These are phyloP conservation scores for Saccharomycopsis oosterbeekiorum DNA, from an alignment of 805 yeast species.

Conservation along the genomic window DNA sequence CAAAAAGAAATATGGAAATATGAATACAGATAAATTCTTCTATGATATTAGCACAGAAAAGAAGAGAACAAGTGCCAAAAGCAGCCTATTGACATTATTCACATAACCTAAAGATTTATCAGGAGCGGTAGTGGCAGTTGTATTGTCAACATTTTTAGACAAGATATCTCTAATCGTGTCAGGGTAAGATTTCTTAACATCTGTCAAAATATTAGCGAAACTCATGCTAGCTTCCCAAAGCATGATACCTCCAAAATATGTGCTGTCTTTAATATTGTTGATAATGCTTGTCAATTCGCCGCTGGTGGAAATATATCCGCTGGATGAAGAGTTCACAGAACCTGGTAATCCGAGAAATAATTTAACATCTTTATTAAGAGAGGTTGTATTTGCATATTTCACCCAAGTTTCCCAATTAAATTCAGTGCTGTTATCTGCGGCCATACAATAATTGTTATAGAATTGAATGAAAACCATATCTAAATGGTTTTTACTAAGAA, in stretches of 20 bases:
- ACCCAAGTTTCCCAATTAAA: slow-evolving; percentile 74
- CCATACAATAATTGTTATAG: slow-evolving; percentile 74
- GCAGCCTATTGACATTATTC: background rate
- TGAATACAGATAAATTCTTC: background rate
- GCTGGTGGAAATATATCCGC: slow-evolving; percentile 45
- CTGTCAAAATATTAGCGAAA: slow-evolving; percentile 12
- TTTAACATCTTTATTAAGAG: slow-evolving; percentile 62
- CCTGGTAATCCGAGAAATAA: slow-evolving; percentile 73
- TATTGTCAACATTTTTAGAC: slow-evolving; percentile 1
- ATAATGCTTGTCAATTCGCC: slow-evolving; percentile 13
- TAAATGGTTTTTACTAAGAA: slow-evolving; percentile 46
- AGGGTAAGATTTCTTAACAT: slow-evolving; percentile 8
- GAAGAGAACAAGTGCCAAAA: background rate
- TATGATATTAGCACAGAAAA: background rate
- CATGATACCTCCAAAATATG: slow-evolving; percentile 16
- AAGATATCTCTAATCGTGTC: slow-evolving; percentile 11
- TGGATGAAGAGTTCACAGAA: slow-evolving; percentile 43
- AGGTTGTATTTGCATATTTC: slow-evolving; percentile 42
- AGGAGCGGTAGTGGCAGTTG: background rate
- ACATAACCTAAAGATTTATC: background rate
- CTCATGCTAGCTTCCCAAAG: slow-evolving; percentile 18
- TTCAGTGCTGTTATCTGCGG: slow-evolving; percentile 34
- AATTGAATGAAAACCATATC: slow-evolving; percentile 84
- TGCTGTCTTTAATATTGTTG: background rate
- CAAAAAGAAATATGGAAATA: background rate